Base-by-base conservation (phyloP, 177 flowering plant genomes). In the Tripterygium wilfordii region DNA sequence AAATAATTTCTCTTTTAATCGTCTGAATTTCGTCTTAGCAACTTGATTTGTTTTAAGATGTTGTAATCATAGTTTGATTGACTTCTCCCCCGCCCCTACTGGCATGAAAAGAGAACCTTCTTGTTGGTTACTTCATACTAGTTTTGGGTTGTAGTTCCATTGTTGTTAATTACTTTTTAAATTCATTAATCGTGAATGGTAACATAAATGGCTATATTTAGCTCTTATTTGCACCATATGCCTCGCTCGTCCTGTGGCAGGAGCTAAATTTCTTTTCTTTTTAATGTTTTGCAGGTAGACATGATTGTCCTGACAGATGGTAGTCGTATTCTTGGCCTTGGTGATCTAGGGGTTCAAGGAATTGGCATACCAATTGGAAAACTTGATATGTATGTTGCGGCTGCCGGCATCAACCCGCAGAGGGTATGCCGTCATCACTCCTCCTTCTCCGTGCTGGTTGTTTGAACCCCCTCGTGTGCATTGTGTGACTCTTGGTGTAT, bases 301-400 rank as follows among this genome's bases (percentile, higher is more conserved):
- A 87, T 94, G 99, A 88, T 94, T 53, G 99, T 94, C 48, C 35
- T 94, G 42, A 94, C 99, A 35, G 99, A 94, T 83, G 99, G 99
- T 2, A 94, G 99, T 60, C 99, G 99, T 44, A 89, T 94, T 58
- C 90, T 94, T 56, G 99, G 97, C 39, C 83, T 94, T 5, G 99
- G 99, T 31, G 99, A 94, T 57, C 97, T 94, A 69, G 99, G 99
- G 49, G 96, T 94, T 63, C 99, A 94, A 62, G 99, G 99, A 44
- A 94, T 94, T 48, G 99, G 97, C 33, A 94, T 94, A 28, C 95
- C 99, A 8, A 83, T 94, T 48, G 99, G 99, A 39, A 94, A 94
- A 63, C 97, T 94, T 51, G 99, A 94, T 65, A 78, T 94, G 80
- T 94, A 94, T 73, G 96, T 94, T 64, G 96, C 99, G 61, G 99